Conservation (phyloP, 805 yeast genomes). For the Peterozyma xylosa region DNA sequence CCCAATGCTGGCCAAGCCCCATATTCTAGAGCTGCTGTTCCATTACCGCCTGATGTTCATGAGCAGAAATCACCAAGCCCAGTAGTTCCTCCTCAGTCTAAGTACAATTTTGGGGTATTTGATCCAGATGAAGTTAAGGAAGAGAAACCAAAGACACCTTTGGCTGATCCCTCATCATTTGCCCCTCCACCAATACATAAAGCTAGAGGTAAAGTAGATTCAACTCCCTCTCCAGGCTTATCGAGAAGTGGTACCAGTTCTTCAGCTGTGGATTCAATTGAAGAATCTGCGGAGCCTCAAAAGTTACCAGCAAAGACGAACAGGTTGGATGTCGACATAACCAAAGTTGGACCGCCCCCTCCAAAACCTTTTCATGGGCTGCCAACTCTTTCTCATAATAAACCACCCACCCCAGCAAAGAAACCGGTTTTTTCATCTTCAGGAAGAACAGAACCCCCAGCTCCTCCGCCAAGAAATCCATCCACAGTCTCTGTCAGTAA, state of each 20-base stretch:
- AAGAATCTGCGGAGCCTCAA: background rate
- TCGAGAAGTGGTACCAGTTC: background rate
- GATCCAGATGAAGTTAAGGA: conserved; percentile 2
- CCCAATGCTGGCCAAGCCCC: background rate
- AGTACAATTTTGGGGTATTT: conserved; percentile 6
- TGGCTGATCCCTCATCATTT: conserved; percentile 28
- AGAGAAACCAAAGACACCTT: conserved; percentile 16
- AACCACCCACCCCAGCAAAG: background rate
- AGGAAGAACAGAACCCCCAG: background rate
- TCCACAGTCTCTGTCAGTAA: background rate
- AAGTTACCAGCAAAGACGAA: too few species aligned
- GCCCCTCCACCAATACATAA: conserved; percentile 34
- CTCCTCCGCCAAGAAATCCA: background rate
- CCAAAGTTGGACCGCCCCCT: conserved; percentile 6
- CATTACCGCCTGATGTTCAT: background rate
- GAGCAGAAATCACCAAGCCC: background rate
- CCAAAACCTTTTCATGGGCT: conserved; percentile 9
- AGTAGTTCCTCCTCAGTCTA: background rate
- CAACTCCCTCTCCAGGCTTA: background rate
- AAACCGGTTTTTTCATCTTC: background rate
- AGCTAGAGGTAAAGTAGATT: conserved; percentile 14
- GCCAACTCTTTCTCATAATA: background rate
- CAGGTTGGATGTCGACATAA: too few species aligned
- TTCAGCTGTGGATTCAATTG: background rate
- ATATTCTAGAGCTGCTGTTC: background rate